These are phyloP conservation scores for Aureobasidium mangrovei DNA, from an alignment of 2,329 filamentous ascomycete species.

Conservation along the genomic window DNA sequence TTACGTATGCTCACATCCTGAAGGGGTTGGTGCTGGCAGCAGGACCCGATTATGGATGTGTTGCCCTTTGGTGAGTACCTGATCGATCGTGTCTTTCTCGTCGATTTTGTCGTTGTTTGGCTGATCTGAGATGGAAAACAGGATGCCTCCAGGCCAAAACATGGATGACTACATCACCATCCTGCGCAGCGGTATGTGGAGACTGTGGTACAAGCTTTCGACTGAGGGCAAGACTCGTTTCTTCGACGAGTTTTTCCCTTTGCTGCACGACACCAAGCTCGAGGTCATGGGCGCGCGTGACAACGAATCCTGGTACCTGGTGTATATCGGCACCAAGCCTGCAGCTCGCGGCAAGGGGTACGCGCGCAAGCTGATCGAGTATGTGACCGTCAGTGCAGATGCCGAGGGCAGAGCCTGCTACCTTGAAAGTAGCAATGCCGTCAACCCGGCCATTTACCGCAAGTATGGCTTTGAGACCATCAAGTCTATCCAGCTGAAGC, in stretches of 20 bases:
- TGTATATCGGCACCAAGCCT: slow-evolving; percentile 71
- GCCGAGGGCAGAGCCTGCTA: slow-evolving; percentile 60
- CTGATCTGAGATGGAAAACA: slow-evolving; percentile 25
- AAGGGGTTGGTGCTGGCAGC: slow-evolving; percentile 66
- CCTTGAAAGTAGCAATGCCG: slow-evolving; percentile 64
- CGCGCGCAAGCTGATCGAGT: slow-evolving; percentile 59
- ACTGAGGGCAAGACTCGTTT: slow-evolving; percentile 64
- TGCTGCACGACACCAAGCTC: slow-evolving; percentile 64
- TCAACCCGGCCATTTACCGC: slow-evolving; percentile 63
- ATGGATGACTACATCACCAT: slow-evolving; percentile 66
- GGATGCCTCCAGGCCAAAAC: slow-evolving; percentile 66
- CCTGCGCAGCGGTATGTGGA: slow-evolving; percentile 68
- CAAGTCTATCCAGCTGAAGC: slow-evolving; percentile 54
- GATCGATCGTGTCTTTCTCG: neutral
- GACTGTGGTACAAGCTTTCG: slow-evolving; percentile 65
- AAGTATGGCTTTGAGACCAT: slow-evolving; percentile 64
- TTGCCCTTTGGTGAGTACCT: slow-evolving; percentile 63
- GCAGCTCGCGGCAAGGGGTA: slow-evolving; percentile 63
- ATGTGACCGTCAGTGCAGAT: slow-evolving; percentile 62
- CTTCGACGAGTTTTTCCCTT: slow-evolving; percentile 66
- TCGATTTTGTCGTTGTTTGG: neutral
- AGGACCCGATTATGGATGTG: slow-evolving; percentile 66
- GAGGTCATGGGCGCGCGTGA: slow-evolving; percentile 57
- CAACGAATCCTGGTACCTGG: slow-evolving; percentile 66
- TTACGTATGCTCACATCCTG: slow-evolving; percentile 65